These are phyloP conservation scores for Saturnispora hagleri DNA, from an alignment of 805 yeast species.

Conservation along the genomic window DNA sequence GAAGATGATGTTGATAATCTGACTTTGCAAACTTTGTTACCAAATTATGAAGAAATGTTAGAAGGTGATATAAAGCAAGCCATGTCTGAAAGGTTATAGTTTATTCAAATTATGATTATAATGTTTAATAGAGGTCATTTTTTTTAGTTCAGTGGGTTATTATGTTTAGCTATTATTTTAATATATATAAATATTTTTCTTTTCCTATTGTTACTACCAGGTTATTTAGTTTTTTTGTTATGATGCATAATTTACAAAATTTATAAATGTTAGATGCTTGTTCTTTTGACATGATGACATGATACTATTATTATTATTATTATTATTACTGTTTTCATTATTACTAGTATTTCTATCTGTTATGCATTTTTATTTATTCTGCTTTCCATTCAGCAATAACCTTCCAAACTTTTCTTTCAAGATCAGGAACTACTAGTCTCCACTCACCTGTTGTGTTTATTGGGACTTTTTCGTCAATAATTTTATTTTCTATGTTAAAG, in stretches of 20 bases:
- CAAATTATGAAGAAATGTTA: conserved; percentile 13
- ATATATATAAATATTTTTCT: neutral
- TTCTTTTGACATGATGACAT: neutral
- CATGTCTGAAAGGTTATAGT: conserved; percentile 10
- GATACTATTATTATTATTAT: conserved; percentile 1
- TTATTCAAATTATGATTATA: neutral
- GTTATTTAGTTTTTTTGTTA: neutral
- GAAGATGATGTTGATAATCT: conserved; percentile 18
- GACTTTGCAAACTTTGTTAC: conserved; percentile 22
- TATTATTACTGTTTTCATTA: neutral
- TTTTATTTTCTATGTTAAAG: conserved; percentile 40
- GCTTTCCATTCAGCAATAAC: conserved; percentile 82
- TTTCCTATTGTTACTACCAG: neutral
- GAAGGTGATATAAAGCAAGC: conserved; percentile 15
- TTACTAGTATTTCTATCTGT: neutral
- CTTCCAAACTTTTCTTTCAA: conserved; percentile 72
- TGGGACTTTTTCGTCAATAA: conserved; percentile 51
- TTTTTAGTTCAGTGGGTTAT: neutral
- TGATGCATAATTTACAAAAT: neutral
- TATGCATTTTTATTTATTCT: conserved; percentile 1
- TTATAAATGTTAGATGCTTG: neutral
- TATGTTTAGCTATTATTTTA: neutral
- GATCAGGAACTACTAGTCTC: conserved; percentile 74
- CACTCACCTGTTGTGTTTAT: conserved; percentile 72
- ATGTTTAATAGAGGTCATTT: neutral